Percentiles rank a stretch among this genome's conserved stretches.
Evolutionary conservation across 2,329 filamentous ascomycete species (phyloP).

Genomic region (Botryotinia narcissicola): DNA sequence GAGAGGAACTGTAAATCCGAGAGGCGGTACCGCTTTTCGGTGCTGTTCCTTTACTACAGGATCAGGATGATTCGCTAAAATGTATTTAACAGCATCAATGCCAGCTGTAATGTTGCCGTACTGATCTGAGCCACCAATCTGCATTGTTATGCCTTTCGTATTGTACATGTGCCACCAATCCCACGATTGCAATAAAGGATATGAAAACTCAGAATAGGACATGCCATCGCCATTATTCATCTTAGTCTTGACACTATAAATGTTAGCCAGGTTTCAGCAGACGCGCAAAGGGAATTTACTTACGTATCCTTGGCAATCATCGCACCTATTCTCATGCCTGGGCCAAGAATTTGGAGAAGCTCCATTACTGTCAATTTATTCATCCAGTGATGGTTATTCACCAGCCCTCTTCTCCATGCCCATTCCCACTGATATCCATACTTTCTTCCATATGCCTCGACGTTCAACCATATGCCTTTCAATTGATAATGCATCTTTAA

Average conservation of each 20-base stretch:
- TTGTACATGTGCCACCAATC: conserved; percentile 91
- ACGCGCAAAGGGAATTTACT: conserved; percentile 42
- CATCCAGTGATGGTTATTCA: conserved; percentile 87
- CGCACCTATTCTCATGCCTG: conserved; percentile 71
- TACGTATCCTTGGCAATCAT: conserved; percentile 88
- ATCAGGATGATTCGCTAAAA: conserved; percentile 57
- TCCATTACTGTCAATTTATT: conserved; percentile 69
- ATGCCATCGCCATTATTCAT: conserved; percentile 86
- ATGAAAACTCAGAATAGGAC: conserved; percentile 90
- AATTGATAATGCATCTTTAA: conserved; percentile 68
- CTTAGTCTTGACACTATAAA: conserved; percentile 67
- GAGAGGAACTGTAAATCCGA: conserved; percentile 88
- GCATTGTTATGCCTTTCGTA: conserved; percentile 67
- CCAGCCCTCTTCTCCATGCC: conserved; percentile 64
- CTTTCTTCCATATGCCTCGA: conserved; percentile 61
- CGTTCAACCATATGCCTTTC: conserved; percentile 70
- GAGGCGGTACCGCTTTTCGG: conserved; percentile 49
- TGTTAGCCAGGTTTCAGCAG: conserved; percentile 21
- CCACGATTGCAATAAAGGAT: conserved; percentile 91
- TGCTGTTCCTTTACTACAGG: conserved; percentile 45
- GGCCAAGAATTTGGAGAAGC: conserved; percentile 71
- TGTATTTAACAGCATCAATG: conserved; percentile 77
- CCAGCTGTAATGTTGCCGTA: conserved; percentile 94
- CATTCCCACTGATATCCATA: conserved; percentile 65
- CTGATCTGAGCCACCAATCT: conserved; percentile 94